Conservation (phyloP, 495 filamentous ascomycete species). For the Daldinia caldariorum region DNA sequence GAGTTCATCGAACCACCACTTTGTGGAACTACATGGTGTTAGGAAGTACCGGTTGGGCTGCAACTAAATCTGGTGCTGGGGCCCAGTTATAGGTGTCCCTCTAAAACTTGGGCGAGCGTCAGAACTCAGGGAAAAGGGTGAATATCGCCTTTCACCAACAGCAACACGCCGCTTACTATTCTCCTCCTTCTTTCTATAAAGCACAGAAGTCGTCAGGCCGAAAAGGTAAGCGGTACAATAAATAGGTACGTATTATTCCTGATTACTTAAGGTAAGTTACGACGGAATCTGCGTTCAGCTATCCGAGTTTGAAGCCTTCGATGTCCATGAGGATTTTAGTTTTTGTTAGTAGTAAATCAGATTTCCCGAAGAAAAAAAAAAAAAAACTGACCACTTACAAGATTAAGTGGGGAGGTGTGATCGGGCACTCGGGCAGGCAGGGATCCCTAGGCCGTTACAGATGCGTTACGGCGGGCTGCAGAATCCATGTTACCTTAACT, state of each 20-base stretch:
- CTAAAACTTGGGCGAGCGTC: not conserved
- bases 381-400: not conserved
- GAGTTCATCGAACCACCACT: not conserved
- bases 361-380: no score
- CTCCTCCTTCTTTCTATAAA: conserved; percentile 23
- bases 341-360: no score
- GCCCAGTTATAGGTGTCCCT: not conserved
- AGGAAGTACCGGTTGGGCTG: not conserved
- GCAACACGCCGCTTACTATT: not conserved
- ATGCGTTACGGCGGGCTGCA: conserved; percentile 4
- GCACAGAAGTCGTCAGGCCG: conserved; percentile 10
- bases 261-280: no score
- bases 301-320: conserved; percentile 94
- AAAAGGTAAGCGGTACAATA: conserved; percentile 2
- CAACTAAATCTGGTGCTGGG: not conserved
- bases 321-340: not conserved
- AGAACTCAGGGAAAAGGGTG: not conserved
- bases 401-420: not conserved
- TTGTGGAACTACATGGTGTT: conserved; percentile 4
- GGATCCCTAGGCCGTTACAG: not conserved
- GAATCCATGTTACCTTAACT: not conserved
- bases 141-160: not conserved
- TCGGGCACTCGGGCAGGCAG: not conserved
- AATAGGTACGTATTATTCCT: conserved; percentile 1
- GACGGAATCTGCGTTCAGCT: conserved; percentile 94